Conservation (phyloP, 169 alveolate species). For the Babesia bigemina region DNA sequence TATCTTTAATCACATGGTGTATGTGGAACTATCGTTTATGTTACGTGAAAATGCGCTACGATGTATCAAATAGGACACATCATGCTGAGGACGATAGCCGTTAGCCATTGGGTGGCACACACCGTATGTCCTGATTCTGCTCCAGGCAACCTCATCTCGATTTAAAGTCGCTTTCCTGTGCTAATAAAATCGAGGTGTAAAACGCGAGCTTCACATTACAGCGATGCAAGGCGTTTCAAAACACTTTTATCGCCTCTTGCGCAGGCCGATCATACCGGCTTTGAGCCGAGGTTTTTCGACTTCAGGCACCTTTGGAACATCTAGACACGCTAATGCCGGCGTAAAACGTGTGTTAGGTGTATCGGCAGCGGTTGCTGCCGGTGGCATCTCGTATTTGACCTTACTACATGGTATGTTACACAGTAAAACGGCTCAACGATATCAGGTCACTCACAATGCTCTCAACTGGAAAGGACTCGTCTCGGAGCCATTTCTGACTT, state of each 20-base stretch:
- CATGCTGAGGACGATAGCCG: too few relatives aligned
- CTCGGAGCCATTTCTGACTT: conserved; percentile 64
- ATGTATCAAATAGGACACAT: too few relatives aligned
- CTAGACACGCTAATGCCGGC: not conserved
- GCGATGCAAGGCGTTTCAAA: conserved; percentile 1
- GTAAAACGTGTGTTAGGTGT: not conserved
- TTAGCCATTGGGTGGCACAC: too few relatives aligned
- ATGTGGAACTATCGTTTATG: too few relatives aligned
- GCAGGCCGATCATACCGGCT: not conserved
- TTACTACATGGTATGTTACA: not conserved
- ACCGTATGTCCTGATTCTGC: too few relatives aligned
- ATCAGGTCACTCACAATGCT: conserved; percentile 14
- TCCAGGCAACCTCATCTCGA: too few relatives aligned
- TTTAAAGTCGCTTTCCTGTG: too few relatives aligned
- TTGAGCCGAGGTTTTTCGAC: not conserved
- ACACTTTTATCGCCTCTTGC: not conserved
- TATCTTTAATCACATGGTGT: too few relatives aligned
- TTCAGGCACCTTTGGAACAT: not conserved
- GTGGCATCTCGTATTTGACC: not conserved
- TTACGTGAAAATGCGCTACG: too few relatives aligned
- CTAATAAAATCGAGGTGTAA: too few relatives aligned
- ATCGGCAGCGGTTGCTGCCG: not conserved
- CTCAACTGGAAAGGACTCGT: conserved; percentile 38
- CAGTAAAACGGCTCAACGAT: not conserved
- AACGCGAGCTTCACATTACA: too few relatives aligned